phyloP scores from a whole-genome alignment of 2,329 filamentous ascomycete genomes.

The Decorospora gaudefroyi region DNA sequence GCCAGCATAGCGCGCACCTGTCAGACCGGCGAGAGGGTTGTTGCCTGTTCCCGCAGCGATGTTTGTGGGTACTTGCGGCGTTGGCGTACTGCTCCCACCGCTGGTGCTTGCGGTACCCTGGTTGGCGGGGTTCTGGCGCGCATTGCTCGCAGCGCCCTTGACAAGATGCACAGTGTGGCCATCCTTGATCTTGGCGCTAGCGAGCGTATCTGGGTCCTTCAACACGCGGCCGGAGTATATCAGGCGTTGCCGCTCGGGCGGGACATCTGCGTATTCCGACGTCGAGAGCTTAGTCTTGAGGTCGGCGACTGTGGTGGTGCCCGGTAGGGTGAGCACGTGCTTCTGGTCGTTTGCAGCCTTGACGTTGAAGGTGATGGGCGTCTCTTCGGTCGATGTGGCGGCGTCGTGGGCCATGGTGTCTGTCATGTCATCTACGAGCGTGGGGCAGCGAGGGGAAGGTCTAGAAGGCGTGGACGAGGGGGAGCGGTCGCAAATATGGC shows the following conservation, averaged over 20 bases:
- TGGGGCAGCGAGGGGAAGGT: slow-evolving; percentile 15
- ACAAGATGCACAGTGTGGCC: slow-evolving; percentile 96
- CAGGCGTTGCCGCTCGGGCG: slow-evolving; percentile 84
- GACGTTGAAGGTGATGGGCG: slow-evolving; percentile 91
- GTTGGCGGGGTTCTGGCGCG: slow-evolving; percentile 60
- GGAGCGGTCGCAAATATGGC: neutral
- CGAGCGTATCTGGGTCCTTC: slow-evolving; percentile 88
- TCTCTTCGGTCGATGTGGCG: slow-evolving; percentile 60
- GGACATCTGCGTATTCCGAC: slow-evolving; percentile 81
- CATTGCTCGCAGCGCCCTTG: slow-evolving; percentile 91
- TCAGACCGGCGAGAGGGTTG: slow-evolving; percentile 87
- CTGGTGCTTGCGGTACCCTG: slow-evolving; percentile 49
- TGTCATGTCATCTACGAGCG: slow-evolving; percentile 1
- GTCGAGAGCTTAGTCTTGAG: slow-evolving; percentile 87
- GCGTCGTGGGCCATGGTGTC: slow-evolving; percentile 67
- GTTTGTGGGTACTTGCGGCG: slow-evolving; percentile 70
- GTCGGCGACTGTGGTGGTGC: slow-evolving; percentile 76
- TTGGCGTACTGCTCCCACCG: slow-evolving; percentile 52
- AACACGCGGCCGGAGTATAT: slow-evolving; percentile 98
- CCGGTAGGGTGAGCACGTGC: slow-evolving; percentile 78
- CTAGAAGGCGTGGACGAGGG: neutral
- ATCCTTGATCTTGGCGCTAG: slow-evolving; percentile 90
- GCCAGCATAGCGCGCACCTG: slow-evolving; percentile 90
- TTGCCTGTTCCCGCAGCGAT: slow-evolving; percentile 79
- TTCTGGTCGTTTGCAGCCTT: slow-evolving; percentile 93